Percentiles rank a stretch among this genome's conserved stretches.
Evolutionary conservation across 495 filamentous ascomycete genomes (phyloP).

Genomic region (Aspergillus homomorphus): DNA sequence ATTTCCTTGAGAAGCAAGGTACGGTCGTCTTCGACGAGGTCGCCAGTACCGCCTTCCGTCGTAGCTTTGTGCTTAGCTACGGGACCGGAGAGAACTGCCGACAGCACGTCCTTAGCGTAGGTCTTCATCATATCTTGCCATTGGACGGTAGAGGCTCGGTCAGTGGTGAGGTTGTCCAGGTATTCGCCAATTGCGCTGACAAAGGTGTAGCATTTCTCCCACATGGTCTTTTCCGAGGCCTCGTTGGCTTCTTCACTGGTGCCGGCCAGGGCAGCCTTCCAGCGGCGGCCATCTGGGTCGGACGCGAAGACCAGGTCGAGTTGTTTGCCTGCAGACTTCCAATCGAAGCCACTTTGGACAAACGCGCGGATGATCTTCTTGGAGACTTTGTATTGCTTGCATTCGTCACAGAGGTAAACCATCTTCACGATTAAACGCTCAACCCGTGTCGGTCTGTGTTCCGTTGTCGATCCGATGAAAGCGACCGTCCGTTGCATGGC

Average conservation of each 20-base stretch:
- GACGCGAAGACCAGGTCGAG: slow-evolving; percentile 25
- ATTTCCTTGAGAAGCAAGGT: background rate
- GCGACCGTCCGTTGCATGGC: slow-evolving; percentile 35
- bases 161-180: slow-evolving; percentile 22
- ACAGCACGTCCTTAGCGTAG: slow-evolving; percentile 30
- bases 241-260: slow-evolving; percentile 6
- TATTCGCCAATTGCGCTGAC: slow-evolving; percentile 27
- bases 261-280: slow-evolving; percentile 25
- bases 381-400: slow-evolving; percentile 29
- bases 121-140: slow-evolving; percentile 24
- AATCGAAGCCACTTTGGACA: slow-evolving; percentile 38
- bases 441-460: slow-evolving; percentile 21
- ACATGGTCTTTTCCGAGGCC: slow-evolving; percentile 21
- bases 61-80: background rate
- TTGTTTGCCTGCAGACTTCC: slow-evolving; percentile 24
- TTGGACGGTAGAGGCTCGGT: slow-evolving; percentile 10
- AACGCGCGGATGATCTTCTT: slow-evolving; percentile 36
- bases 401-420: slow-evolving; percentile 40
- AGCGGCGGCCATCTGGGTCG: slow-evolving; percentile 27
- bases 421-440: slow-evolving; percentile 39
- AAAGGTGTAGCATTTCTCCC: slow-evolving; percentile 40
- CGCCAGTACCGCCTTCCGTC: background rate
- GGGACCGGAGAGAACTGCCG: slow-evolving; percentile 17
- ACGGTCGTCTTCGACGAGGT: slow-evolving; percentile 1
- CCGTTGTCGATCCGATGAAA: slow-evolving; percentile 36